Percentiles rank a stretch among this genome's conserved stretches.
These are phyloP conservation scores for Globisporangium parvum DNA, from an alignment of 352 stramenopile genomes.

Conservation along the genomic window DNA sequence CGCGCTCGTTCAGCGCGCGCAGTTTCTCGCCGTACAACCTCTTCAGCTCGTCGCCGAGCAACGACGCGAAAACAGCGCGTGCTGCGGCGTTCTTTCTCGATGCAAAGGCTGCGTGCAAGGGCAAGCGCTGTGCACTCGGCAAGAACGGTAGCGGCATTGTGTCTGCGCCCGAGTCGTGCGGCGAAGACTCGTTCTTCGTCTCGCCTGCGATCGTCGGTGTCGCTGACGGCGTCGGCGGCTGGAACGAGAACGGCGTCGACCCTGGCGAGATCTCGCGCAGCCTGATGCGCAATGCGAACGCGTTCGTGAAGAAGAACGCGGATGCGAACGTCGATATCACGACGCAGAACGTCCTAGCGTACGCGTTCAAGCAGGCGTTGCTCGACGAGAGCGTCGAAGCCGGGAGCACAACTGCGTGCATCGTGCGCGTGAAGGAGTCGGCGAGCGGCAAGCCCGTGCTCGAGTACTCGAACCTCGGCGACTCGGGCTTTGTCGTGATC, in stretches of 20 bases:
- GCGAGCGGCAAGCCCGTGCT: constrained; percentile 38
- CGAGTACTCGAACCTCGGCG: constrained; percentile 77
- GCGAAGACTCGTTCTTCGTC: constrained; percentile 77
- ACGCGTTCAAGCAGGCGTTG: constrained; percentile 56
- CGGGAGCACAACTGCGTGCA: constrained; percentile 71
- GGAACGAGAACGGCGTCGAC: constrained; percentile 81
- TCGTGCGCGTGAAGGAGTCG: constrained; percentile 55
- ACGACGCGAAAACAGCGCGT: constrained; percentile 11
- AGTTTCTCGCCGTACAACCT: constrained; percentile 12
- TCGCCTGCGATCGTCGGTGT: constrained; percentile 56
- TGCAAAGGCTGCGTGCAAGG: constrained; percentile 62
- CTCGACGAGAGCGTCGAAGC: constrained; percentile 67
- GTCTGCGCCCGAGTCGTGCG: constrained; percentile 42
- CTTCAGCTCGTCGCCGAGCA: constrained; percentile 8
- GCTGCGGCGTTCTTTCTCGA: constrained; percentile 61
- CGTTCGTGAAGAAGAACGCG: constrained; percentile 35
- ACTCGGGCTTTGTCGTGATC: constrained; percentile 75
- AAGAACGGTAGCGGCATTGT: constrained; percentile 42
- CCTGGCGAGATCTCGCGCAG: constrained; percentile 70
- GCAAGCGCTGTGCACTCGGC: constrained; percentile 53
- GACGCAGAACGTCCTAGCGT: constrained; percentile 45
- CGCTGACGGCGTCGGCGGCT: constrained; percentile 68
- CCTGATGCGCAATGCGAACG: constrained; percentile 59
- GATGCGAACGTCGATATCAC: constrained; percentile 24
- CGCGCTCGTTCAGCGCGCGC: constrained; percentile 15